phyloP scores from a whole-genome alignment of 73 alveolate species.

The Tetrahymena malaccensis region DNA sequence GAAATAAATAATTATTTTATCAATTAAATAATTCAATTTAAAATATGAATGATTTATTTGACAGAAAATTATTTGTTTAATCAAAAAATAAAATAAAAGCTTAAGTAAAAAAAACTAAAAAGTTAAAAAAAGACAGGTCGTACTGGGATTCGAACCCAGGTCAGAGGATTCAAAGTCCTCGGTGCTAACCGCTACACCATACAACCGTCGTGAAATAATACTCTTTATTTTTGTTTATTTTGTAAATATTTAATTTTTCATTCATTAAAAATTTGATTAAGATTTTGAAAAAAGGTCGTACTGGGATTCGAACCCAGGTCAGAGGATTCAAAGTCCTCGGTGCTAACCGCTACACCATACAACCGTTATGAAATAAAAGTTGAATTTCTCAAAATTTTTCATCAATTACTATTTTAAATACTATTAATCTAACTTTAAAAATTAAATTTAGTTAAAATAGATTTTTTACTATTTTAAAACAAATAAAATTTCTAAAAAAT shows the following conservation, averaged over 20 bases:
- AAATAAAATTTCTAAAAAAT: too few species aligned
- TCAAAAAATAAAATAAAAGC: too few species aligned
- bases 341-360: conserved; percentile 2
- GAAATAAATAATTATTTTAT: too few species aligned
- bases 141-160: conserved; percentile 3
- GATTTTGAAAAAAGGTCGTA: neutral
- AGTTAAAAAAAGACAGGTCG: neutral
- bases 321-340: conserved; percentile 2
- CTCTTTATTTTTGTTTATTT: neutral
- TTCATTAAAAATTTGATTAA: neutral
- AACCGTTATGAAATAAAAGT: neutral
- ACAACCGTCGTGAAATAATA: neutral
- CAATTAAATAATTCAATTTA: too few species aligned
- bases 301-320: conserved; percentile 4
- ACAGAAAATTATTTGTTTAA: too few species aligned
- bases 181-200: conserved; percentile 3
- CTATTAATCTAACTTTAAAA: neutral
- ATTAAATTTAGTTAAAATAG: neutral
- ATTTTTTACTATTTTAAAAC: too few species aligned
- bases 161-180: conserved; percentile 1
- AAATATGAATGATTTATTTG: too few species aligned
- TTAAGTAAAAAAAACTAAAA: too few species aligned
- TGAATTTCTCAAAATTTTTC: too few species aligned
- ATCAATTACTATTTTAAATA: neutral
- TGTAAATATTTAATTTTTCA: neutral